Evolutionary conservation across 305 asterid species (phyloP).

Genomic region (Rubia occidens): DNA sequence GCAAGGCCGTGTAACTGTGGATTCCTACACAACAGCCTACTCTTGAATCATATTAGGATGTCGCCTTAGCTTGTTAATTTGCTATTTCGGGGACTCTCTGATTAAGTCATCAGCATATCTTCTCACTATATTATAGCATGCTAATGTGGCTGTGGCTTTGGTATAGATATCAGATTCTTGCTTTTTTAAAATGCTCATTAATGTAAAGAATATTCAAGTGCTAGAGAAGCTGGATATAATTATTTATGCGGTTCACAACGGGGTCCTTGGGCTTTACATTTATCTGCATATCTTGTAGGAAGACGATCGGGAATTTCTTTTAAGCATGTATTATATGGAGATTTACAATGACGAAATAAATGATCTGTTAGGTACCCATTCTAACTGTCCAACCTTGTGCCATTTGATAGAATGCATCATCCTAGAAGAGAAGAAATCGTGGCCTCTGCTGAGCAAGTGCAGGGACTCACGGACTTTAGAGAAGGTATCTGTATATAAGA

Average conservation of each 20-base stretch:
- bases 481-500: slow-evolving; percentile 34
- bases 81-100: not conserved
- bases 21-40: not conserved
- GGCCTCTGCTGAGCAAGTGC: slow-evolving; percentile 81
- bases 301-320: slow-evolving; percentile 65
- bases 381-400: too few species aligned
- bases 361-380: too few species aligned
- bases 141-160: not conserved
- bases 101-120: not conserved
- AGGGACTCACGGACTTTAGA: slow-evolving; percentile 72
- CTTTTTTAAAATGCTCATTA: not conserved
- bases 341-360: slow-evolving; percentile 93
- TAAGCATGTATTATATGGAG: slow-evolving; percentile 94
- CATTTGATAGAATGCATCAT: slow-evolving; percentile 10
- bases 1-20: not conserved
- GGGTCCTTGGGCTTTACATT: not conserved
- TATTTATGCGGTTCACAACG: not conserved
- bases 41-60: not conserved
- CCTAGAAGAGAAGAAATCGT: slow-evolving; percentile 69
- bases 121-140: not conserved
- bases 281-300: slow-evolving; percentile 35
- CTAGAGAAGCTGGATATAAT: not conserved
- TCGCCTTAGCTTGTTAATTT: not conserved
- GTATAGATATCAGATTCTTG: not conserved
- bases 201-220: not conserved